These are phyloP conservation scores for Astragalus glycyphyllos DNA, from an alignment of 306 rosid species.

Conservation along the genomic window DNA sequence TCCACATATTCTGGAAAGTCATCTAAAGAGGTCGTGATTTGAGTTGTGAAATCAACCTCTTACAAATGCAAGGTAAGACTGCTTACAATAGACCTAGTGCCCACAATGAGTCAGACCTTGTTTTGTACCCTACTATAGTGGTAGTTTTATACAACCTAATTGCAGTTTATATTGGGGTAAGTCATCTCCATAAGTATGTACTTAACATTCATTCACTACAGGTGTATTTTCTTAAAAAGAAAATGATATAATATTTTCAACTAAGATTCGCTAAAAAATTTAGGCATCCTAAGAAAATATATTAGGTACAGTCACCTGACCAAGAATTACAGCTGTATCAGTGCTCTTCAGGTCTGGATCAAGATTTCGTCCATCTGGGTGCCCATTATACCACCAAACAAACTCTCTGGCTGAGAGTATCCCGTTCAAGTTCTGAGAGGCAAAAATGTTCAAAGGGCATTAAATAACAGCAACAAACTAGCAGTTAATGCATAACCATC, in stretches of 20 bases:
- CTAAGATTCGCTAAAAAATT: background rate
- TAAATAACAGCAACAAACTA: slow-evolving; percentile 31
- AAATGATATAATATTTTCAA: slow-evolving; percentile 5
- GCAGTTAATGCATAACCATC: background rate
- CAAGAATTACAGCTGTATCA: slow-evolving; percentile 90
- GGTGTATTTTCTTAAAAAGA: slow-evolving; percentile 11
- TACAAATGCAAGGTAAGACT: slow-evolving; percentile 2
- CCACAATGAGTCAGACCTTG: background rate
- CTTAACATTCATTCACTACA: background rate
- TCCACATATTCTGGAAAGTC: slow-evolving; percentile 12
- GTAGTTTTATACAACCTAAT: background rate
- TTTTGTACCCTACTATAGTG: background rate
- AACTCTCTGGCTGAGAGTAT: slow-evolving; percentile 88
- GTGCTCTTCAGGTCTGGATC: slow-evolving; percentile 74
- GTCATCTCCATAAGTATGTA: background rate
- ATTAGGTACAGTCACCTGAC: slow-evolving; percentile 66
- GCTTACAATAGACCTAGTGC: background rate
- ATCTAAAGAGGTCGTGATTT: background rate
- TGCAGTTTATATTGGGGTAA: slow-evolving; percentile 14
- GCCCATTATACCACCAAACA: slow-evolving; percentile 99
- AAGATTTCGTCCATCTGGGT: slow-evolving; percentile 80
- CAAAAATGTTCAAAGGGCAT: slow-evolving; percentile 8
- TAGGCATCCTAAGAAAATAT: slow-evolving; percentile 8
- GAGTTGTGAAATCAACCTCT: background rate
- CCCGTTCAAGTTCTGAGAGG: slow-evolving; percentile 71